phyloP scores from a whole-genome alignment of 2,329 filamentous ascomycete genomes.

The Acephala macrosclerotiorum region DNA sequence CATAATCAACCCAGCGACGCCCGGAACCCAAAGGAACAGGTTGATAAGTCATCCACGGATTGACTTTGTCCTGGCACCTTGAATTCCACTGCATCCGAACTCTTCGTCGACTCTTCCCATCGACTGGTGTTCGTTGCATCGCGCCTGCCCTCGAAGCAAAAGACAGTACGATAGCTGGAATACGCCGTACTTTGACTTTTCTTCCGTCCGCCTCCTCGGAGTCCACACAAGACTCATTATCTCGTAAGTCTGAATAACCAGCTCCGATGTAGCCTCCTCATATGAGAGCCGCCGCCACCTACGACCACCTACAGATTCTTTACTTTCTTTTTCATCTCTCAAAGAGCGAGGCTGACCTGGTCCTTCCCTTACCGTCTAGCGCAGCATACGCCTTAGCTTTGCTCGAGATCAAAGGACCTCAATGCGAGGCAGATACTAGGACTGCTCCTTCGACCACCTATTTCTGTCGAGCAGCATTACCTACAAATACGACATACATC shows the following conservation, averaged over 20 bases:
- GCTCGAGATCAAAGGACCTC: conserved; percentile 20
- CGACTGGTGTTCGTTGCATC: conserved; percentile 15
- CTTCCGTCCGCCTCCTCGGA: conserved; percentile 9
- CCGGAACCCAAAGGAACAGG: conserved; percentile 38
- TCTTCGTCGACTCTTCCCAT: conserved; percentile 16
- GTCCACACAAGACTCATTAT: conserved; percentile 24
- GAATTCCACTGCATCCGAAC: conserved; percentile 24
- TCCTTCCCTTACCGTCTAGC: conserved; percentile 26
- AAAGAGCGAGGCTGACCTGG: conserved; percentile 35
- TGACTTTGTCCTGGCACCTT: conserved; percentile 41
- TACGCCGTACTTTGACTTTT: conserved; percentile 39
- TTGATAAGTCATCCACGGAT: conserved; percentile 35
- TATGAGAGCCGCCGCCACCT: conserved; percentile 12
- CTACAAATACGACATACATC: conserved; percentile 17
- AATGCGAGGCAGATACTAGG: conserved; percentile 35
- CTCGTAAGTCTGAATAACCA: conserved; percentile 36
- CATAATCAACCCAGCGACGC: conserved; percentile 8
- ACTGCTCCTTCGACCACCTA: conserved; percentile 32
- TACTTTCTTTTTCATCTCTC: conserved; percentile 5
- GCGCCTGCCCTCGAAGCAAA: conserved; percentile 19
- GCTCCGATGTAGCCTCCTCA: conserved; percentile 22
- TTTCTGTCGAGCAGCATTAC: conserved; percentile 31
- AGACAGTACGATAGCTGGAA: conserved; percentile 40
- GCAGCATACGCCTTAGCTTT: conserved; percentile 23
- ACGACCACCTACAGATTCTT: conserved; percentile 23